A percentile compares a stretch with the other conserved stretches of the same genome.
These are phyloP conservation scores for Scorias spongiosa DNA, from an alignment of 2,329 filamentous ascomycete species.

Conservation along the genomic window DNA sequence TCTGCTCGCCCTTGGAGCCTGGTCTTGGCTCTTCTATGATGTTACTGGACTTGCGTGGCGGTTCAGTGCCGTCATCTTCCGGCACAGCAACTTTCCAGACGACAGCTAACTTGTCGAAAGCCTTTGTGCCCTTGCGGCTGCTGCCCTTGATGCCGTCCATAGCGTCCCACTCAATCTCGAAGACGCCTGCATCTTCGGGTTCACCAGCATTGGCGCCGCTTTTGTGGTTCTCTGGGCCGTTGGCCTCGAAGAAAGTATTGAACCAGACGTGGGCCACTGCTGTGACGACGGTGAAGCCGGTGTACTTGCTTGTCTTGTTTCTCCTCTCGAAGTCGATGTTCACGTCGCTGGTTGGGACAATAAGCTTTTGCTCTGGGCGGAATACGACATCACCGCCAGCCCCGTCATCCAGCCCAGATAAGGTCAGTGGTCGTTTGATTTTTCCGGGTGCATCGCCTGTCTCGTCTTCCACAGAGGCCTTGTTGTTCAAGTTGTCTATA, in stretches of 20 bases:
- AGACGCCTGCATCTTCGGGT: conserved; percentile 54
- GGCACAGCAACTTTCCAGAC: conserved; percentile 50
- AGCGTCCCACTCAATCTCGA: conserved; percentile 55
- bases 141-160: conserved; percentile 96
- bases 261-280: conserved; percentile 94
- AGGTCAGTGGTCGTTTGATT: conserved; percentile 1
- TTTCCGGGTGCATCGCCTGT: conserved; percentile 6
- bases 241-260: conserved; percentile 83
- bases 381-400: conserved; percentile 63
- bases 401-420: conserved; percentile 23
- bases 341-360: conserved; percentile 67
- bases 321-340: conserved; percentile 82
- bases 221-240: conserved; percentile 53
- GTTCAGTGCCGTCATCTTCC: conserved; percentile 10
- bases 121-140: conserved; percentile 62
- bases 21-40: conserved; percentile 50
- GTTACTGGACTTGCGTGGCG: conserved; percentile 16
- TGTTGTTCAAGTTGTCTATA: neutral
- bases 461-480: conserved; percentile 3
- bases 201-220: conserved; percentile 10
- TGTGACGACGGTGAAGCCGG: conserved; percentile 75
- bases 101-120: conserved; percentile 68
- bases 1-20: conserved; percentile 56
- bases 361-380: conserved; percentile 51
- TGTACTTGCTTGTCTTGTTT: conserved; percentile 54